phyloP scores from a whole-genome alignment of 2,329 filamentous ascomycete species.

The Sarocladium oryzae region DNA sequence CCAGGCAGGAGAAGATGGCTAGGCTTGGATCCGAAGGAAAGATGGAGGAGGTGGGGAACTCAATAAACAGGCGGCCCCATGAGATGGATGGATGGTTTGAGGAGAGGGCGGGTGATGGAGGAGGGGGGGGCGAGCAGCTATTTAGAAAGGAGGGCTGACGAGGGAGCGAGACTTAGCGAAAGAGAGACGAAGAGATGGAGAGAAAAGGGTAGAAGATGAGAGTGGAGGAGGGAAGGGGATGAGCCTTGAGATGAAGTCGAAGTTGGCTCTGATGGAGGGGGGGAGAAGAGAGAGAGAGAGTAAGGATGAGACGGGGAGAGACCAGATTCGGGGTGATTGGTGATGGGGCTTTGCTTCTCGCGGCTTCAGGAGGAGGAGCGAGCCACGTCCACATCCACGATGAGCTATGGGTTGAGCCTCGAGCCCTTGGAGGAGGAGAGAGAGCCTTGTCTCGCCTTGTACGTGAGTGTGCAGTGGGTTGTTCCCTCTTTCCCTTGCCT shows the following conservation, averaged over 20 bases:
- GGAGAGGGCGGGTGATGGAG: background rate
- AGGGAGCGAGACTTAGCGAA: background rate
- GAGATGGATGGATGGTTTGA: background rate
- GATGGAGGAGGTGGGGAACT: conserved; percentile 3
- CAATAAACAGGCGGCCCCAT: background rate
- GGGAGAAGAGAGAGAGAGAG: background rate
- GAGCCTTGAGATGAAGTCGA: background rate
- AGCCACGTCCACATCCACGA: no score
- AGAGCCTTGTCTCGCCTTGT: no score
- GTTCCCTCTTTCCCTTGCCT: no score
- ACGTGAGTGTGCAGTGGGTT: no score
- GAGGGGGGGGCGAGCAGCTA: background rate
- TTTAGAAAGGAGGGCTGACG: background rate
- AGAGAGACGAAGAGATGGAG: background rate
- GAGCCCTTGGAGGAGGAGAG: no score
- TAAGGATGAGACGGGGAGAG: background rate
- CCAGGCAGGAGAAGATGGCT: background rate
- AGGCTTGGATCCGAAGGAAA: conserved; percentile 1
- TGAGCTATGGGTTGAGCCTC: background rate
- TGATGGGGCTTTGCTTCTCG: no score
- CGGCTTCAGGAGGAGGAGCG: no score
- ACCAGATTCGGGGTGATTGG: no score
- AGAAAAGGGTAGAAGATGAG: background rate
- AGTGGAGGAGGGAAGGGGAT: background rate
- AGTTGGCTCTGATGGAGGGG: background rate